Base-by-base conservation (phyloP, 2,329 filamentous ascomycete species). In the Penicillium brevicompactum region DNA sequence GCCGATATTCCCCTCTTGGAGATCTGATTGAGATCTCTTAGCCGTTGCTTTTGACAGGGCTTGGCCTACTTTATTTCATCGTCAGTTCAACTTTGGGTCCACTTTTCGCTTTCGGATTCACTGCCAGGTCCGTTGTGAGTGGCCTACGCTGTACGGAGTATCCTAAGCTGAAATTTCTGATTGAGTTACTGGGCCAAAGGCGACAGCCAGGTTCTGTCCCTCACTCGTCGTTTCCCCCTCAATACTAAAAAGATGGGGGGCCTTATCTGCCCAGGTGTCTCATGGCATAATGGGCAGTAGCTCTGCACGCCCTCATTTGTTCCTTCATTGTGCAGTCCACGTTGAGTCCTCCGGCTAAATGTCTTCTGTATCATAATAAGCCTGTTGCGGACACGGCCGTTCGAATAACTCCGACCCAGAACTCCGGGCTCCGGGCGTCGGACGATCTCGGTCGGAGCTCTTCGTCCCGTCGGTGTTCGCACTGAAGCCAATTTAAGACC, bases 1-100 rank as follows among this genome's bases (percentile, higher is more conserved):
- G 21, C 42, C 42, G 24, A 45, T 31, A 31, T 31, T 6, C 11
- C 7, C 21, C 43, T 18, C 21, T 32, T 24, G n/a, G 22, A 31
- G 43, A 31, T 31, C 13, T 16, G 16, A 45, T 30, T 24, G 9
- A 24, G 43, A 45, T 45, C 43, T 45, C 13, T 14, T 45, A 45
- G 43, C 43, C 43, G 43, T 40, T 24, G 22, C 37, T 32, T 10
- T 21, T 45, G 43, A 45, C 43, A 45, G 43, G 24, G 30, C 43
- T 45, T 45, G 43, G 43, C 43, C 14, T 45, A 45, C 43, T 30
- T 31, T 45, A 45, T 45, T 31, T 45, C 43, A 31, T 45, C 43
- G 43, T 31, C 43, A 4, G 14, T 5, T 44, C 13, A 27, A 44
- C 13, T 5, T 18, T 31, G 43, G 43, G 14, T 9, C 43, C 34